Evolutionary conservation across 345 rosid genomes (phyloP), one percentile per base, ranked within the genome.

Genomic region (Litchi chinensis): DNA sequence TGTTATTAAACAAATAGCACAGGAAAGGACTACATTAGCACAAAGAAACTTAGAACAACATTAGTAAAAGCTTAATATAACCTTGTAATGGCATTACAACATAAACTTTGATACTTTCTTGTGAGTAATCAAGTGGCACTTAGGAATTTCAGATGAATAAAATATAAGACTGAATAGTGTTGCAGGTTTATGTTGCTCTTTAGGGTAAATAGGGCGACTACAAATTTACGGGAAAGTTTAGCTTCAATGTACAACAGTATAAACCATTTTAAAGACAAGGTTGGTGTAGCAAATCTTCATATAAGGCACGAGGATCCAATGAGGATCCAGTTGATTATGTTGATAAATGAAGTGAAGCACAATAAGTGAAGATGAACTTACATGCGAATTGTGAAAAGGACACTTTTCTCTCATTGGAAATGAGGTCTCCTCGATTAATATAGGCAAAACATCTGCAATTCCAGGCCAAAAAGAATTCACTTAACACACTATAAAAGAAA

Each of bases 361-460:
- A 21, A 8, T 6, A 56, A 5, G 40, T 60, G 6, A 70, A 24
- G 41, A 41, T 54, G 66, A 76, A 87, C 91, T 77, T 79, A 90
- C 94, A 56, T 80, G 71, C n/a, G 88, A 74, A 82, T 77, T 79
- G 64, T 85, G 86, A 62, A 88, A 70, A 24, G 76, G n/a, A 79
- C 80, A 66, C 74, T 91, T 85, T 28, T 90, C 86, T 79, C 74
- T 83, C 48, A 74, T 73, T 7, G 93, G 87, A 74, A 73, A 82
- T 9, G 93, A 68, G 79, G 82, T 75, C 28, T 91, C 93, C 56
- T 91, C 89, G 19, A 85, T 73, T 62, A 88, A 81, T 44, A 90
- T 80, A 40, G 97, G 94, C 75, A 87, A 81, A 65, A 89, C 87
- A 87, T 89, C 97, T 93, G 86, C 80, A 74, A 70, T 22, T 10